These are phyloP conservation scores for Talaromyces stipitatus DNA, from an alignment of 495 filamentous ascomycete genomes.

Conservation along the genomic window DNA sequence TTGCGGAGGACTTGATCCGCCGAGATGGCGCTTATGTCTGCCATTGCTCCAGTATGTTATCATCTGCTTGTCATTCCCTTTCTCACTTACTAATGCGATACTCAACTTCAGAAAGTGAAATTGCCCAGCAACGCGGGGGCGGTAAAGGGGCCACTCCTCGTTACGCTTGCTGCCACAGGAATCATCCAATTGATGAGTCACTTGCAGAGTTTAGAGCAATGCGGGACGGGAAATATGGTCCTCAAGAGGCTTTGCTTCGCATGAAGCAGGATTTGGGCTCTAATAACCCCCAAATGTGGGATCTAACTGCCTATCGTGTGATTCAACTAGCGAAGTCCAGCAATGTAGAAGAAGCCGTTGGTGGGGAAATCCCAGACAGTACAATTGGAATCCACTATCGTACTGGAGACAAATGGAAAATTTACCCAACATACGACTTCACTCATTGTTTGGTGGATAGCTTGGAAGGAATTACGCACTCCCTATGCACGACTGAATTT, in stretches of 20 bases:
- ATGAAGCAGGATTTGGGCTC: slow-evolving; percentile 68
- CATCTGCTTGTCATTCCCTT: slow-evolving; percentile 6
- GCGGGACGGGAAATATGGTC: no score
- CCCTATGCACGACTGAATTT: slow-evolving; percentile 85
- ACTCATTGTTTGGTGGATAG: slow-evolving; percentile 57
- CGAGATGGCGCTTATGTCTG: slow-evolving; percentile 73
- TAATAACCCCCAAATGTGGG: slow-evolving; percentile 59
- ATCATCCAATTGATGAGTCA: no score
- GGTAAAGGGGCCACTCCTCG: no score
- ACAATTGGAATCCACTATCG: slow-evolving; percentile 54
- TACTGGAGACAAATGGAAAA: slow-evolving; percentile 68
- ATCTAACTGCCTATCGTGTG: slow-evolving; percentile 4
- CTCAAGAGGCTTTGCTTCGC: slow-evolving; percentile 77
- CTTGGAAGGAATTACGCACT: slow-evolving; percentile 83
- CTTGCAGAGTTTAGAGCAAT: no score
- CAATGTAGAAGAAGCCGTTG: no score
- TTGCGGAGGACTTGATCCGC: slow-evolving; percentile 77
- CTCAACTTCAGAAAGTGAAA: no score
- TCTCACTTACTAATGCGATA: no score
- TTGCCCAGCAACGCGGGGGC: no score
- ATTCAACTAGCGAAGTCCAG: no score
- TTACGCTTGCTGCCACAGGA: no score
- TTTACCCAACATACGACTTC: slow-evolving; percentile 90
- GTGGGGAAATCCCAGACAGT: slow-evolving; percentile 21
- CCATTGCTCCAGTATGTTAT: slow-evolving; percentile 44